Evolutionary conservation across 2,329 filamentous ascomycete species (phyloP).

Genomic region (Cytospora leucostoma): DNA sequence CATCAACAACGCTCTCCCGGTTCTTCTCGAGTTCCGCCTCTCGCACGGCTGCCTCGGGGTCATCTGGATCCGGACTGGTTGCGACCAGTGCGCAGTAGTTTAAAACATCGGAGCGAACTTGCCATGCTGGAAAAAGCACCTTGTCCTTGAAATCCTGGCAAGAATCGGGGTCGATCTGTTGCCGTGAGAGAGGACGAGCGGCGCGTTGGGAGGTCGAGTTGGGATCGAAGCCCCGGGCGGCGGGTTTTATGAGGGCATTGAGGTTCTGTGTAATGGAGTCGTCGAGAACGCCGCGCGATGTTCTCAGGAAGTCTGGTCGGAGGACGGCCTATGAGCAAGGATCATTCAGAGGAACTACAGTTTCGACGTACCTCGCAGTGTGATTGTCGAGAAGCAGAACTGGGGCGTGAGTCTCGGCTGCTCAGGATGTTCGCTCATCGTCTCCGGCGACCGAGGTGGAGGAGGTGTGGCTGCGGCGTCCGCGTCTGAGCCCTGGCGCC

Average conservation of each 20-base stretch:
- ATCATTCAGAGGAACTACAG: too few species aligned
- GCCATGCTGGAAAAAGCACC: slow-evolving; percentile 87
- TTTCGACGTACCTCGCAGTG: slow-evolving; percentile 61
- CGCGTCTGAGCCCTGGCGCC: slow-evolving; percentile 41
- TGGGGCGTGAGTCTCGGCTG: slow-evolving; percentile 65
- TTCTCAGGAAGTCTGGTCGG: slow-evolving; percentile 77
- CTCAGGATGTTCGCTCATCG: slow-evolving; percentile 48
- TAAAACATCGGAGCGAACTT: slow-evolving; percentile 76
- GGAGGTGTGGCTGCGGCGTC: slow-evolving; percentile 38
- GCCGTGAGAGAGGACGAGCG: slow-evolving; percentile 48
- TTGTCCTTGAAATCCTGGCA: slow-evolving; percentile 74
- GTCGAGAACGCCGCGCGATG: slow-evolving; percentile 83
- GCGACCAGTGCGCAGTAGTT: slow-evolving; percentile 89
- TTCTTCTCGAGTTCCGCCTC: slow-evolving; percentile 71
- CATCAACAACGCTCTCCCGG: slow-evolving; percentile 75
- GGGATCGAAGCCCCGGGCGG: slow-evolving; percentile 74
- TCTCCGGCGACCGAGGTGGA: slow-evolving; percentile 33
- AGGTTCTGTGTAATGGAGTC: slow-evolving; percentile 93
- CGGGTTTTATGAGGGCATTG: slow-evolving; percentile 82
- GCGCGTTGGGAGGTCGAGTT: slow-evolving; percentile 68
- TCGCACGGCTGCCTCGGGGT: slow-evolving; percentile 72
- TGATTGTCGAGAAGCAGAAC: slow-evolving; percentile 74
- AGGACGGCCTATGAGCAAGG: slow-evolving; percentile 19
- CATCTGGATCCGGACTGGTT: slow-evolving; percentile 81
- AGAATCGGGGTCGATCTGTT: slow-evolving; percentile 59